Evolutionary conservation across 2,329 filamentous ascomycete genomes (phyloP).

Genomic region (Cercospora nicotianae): DNA sequence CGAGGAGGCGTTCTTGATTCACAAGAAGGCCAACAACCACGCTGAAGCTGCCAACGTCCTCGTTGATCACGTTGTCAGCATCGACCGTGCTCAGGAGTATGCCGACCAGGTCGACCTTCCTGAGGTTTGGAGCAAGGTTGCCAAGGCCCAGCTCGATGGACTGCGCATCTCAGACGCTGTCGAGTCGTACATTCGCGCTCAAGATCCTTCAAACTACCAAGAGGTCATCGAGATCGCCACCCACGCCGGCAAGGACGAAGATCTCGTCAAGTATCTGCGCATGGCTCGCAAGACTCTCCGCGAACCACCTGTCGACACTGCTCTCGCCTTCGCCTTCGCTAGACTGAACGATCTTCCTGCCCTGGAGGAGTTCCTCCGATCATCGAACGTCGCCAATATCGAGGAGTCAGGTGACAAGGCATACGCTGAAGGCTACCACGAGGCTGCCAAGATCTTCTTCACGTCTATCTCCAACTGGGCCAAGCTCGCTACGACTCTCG

Average conservation of each 20-base stretch:
- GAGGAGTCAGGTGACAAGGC: constrained; percentile 98
- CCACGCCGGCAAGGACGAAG: constrained; percentile 94
- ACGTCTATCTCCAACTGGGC: constrained; percentile 99
- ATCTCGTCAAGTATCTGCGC: constrained; percentile 90
- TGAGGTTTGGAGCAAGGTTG: constrained; percentile 97
- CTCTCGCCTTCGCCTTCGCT: constrained; percentile 88
- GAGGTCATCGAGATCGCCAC: constrained; percentile 97
- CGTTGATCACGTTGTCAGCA: constrained; percentile 95
- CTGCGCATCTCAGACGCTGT: constrained; percentile 90
- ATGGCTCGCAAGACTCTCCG: constrained; percentile 98
- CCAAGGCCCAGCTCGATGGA: constrained; percentile 95
- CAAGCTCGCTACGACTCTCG: constrained; percentile 93
- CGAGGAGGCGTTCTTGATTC: constrained; percentile 97
- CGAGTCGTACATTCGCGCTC: constrained; percentile 94
- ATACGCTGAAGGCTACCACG: constrained; percentile 87
- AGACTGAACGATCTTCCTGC: constrained; percentile 88
- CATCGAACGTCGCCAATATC: constrained; percentile 90
- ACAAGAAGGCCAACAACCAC: constrained; percentile 95
- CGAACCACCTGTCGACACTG: constrained; percentile 90
- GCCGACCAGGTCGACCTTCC: constrained; percentile 91
- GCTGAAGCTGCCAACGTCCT: constrained; percentile 84
- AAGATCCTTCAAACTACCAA: constrained; percentile 86
- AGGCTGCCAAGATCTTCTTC: constrained; percentile 98
- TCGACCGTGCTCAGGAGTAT: constrained; percentile 93
- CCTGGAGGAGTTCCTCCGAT: constrained; percentile 92